Base-by-base conservation (phyloP, 371 early-diverging fungal genomes). In the Zopfochytrium polystomum region DNA sequence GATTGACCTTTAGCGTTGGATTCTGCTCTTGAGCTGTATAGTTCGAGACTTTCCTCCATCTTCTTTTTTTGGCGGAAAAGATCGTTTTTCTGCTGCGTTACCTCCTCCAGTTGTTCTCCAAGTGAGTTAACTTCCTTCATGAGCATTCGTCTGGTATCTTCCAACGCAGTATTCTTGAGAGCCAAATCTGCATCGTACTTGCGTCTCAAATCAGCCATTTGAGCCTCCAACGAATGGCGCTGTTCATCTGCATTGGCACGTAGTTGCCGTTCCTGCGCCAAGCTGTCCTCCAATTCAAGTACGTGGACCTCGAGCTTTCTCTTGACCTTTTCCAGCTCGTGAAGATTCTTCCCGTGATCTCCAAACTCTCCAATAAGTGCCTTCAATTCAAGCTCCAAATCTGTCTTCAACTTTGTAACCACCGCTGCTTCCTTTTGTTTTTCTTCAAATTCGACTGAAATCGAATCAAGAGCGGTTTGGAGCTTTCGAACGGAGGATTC, bases 291-390 rank as follows among this genome's bases (percentile, higher is more conserved):
- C 27, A 89, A 69, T 32, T 82, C 85, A 4, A 80, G 81, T n/a
- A 88, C 67, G 30, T 74, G 70, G 13, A 71, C 55, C 63, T 89
- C 87, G 15, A 89, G 77, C 23, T 77, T 68, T 13, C 83, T 79
- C 59, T 83, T 81, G 5, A 77, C 56, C 57, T 85, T 84, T 62
- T 89, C 87, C 30, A 90, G 79, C 49, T 89, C 90, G 58, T 89
- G 88, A 11, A 84, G 67, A 58, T 85, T 88, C 65, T 81, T 79
- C 32, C 89, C 88, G 20, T 85, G 88, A 47, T 87, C 88, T 34
- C 90, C 90, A 48, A 90, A 84, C 63, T 90, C 88, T 63, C 87
- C 80, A 57, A 88, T 84, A n/a, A 91, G 69, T 25, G 77, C 73
- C 27, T 84, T 79, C 26, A 90, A 79, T 60, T 87, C 90, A 42